Conservation (phyloP, 1,139 yeast genomes). For the Lodderomyces metapsilosis region DNA sequence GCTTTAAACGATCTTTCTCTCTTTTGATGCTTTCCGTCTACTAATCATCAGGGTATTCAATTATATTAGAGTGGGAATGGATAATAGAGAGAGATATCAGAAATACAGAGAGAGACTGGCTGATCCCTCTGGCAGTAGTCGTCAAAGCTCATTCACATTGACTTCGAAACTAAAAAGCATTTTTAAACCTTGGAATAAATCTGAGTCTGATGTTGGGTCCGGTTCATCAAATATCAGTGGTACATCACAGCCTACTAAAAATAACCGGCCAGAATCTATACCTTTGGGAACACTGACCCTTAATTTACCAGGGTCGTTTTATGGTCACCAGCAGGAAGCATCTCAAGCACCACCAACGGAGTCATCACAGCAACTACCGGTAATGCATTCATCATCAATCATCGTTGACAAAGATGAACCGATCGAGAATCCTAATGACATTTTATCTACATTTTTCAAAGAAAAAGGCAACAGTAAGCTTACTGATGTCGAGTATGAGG, state of each 20-base stretch:
- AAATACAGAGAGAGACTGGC: conserved; percentile 25
- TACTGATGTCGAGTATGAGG: conserved; percentile 77
- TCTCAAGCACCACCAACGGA: conserved; percentile 4
- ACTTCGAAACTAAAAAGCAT: conserved; percentile 34
- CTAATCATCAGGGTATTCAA: too few relatives aligned
- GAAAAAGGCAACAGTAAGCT: conserved; percentile 75
- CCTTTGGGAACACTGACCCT: neutral
- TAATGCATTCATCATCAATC: neutral
- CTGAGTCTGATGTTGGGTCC: neutral
- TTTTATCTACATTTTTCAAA: conserved; percentile 69
- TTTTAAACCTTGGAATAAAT: conserved; percentile 16
- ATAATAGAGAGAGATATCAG: conserved; percentile 40
- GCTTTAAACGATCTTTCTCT: too few relatives aligned
- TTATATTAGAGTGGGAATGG: too few relatives aligned
- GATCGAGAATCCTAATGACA: conserved; percentile 42
- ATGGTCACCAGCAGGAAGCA: conserved; percentile 1
- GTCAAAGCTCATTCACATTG: conserved; percentile 18
- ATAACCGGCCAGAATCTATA: neutral
- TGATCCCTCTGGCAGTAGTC: neutral
- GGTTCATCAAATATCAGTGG: conserved; percentile 6
- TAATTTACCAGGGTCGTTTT: conserved; percentile 13
- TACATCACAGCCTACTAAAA: conserved; percentile 2
- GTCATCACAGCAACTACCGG: conserved; percentile 7
- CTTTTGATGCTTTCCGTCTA: too few relatives aligned
- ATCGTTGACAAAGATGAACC: conserved; percentile 4